Evolutionary conservation across 352 stramenopile genomes (phyloP).

Genomic region (Pythium dissotocum): DNA sequence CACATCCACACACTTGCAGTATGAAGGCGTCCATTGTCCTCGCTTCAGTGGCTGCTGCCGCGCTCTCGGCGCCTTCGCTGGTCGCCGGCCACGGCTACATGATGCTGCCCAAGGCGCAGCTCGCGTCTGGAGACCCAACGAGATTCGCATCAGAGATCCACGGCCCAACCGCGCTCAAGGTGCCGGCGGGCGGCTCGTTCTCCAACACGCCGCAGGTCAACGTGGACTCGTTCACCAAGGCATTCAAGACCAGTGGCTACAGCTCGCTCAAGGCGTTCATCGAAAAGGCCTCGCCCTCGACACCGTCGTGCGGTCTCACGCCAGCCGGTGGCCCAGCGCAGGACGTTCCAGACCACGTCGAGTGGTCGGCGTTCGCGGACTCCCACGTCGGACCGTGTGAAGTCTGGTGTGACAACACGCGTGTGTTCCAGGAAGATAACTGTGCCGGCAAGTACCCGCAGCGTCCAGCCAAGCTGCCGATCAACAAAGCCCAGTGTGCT

Average conservation of each 20-base stretch:
- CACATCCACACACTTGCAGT: too few relatives aligned
- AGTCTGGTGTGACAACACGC: slow-evolving; percentile 39
- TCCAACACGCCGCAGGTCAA: slow-evolving; percentile 28
- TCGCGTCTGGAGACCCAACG: slow-evolving; percentile 17
- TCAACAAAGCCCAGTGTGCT: slow-evolving; percentile 30
- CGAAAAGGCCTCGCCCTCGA: slow-evolving; percentile 28
- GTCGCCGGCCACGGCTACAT: slow-evolving; percentile 22
- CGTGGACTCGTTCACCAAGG: slow-evolving; percentile 28
- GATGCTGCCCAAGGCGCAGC: slow-evolving; percentile 17
- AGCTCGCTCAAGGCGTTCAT: slow-evolving; percentile 29
- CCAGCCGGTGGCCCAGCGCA: slow-evolving; percentile 1
- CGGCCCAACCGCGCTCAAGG: slow-evolving; percentile 33
- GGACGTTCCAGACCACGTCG: slow-evolving; percentile 24
- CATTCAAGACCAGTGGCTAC: slow-evolving; percentile 29
- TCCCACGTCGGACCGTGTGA: slow-evolving; percentile 36
- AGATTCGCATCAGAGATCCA: slow-evolving; percentile 31
- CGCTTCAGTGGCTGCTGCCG: slow-evolving; percentile 8
- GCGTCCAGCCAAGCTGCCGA: slow-evolving; percentile 26
- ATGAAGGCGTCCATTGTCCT: slow-evolving; percentile 18
- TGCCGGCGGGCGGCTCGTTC: slow-evolving; percentile 47
- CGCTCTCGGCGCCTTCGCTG: slow-evolving; percentile 3
- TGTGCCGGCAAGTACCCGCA: slow-evolving; percentile 25
- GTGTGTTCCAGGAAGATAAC: slow-evolving; percentile 34
- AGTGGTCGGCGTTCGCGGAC: slow-evolving; percentile 30
- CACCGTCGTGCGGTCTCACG: slow-evolving; percentile 23